Evolutionary conservation across 139 green algal species (phyloP), one percentile per base, ranked within the genome.

Genomic region (Deuterostichococcus epilithicus): DNA sequence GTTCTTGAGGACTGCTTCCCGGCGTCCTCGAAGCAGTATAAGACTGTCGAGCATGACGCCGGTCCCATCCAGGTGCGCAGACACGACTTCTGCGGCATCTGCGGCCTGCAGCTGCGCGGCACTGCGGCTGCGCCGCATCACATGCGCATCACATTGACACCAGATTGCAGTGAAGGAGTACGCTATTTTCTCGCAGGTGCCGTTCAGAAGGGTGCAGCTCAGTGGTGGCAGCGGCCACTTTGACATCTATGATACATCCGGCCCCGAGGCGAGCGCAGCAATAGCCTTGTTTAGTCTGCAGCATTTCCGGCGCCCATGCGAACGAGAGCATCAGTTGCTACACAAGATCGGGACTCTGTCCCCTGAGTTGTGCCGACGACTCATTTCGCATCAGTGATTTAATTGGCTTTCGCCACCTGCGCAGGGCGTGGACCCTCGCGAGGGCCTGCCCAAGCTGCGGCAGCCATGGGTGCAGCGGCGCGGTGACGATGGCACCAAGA

Each of bases 191-290:
- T 23, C 15, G 25, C 85, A 93, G 85, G 90, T 98, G 0, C 94
- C 94, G 15, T 97, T 95, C 82, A 84, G 94, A 18, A 82, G 93
- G 0, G 85, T 98, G 5, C 63, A 88, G 38, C 86, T 98, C 15
- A 91, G 86, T 5, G 94, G 88, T 20, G 94, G 82, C n/a, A 86
- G 81, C 32, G 86, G 86, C 22, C 77, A 89, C 34, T 90, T 97
- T 58, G 94, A 98, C 72, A 37, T 95, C 1, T 97, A 97, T 72
- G 94, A 98, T 82, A 98, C 94, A 59, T 92, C 80, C 52, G 94
- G 94, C 20, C 91, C 93, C 22, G 89, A 96, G 86, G 92, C 93
- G 32, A 18, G 81, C 20, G 65, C 45, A 69, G 34, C n/a, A 15
- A 52, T 52, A 8, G 13, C 8, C 42, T 52, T 13, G 42, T 8